These are phyloP conservation scores for Apophysomyces trapeziformis DNA, from an alignment of 371 early-diverging fungal species.

Conservation along the genomic window DNA sequence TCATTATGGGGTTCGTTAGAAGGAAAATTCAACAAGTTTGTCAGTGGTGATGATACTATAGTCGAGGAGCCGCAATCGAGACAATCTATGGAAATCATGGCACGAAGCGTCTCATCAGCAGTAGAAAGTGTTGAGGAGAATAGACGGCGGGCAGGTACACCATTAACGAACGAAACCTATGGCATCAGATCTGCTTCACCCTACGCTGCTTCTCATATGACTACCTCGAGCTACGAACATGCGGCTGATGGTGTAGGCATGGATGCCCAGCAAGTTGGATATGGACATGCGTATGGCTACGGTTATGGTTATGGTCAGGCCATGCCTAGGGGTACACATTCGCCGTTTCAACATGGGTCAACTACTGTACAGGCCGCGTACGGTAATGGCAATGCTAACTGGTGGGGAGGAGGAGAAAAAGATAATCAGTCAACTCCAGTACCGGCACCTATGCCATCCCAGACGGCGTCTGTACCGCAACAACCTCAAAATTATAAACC, in stretches of 20 bases:
- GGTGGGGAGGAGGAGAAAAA: slow-evolving; percentile 19
- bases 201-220: slow-evolving; percentile 7
- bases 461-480: slow-evolving; percentile 17
- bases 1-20: slow-evolving; percentile 73
- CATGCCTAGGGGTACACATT: slow-evolving; percentile 29
- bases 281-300: slow-evolving; percentile 27
- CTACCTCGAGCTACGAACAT: slow-evolving; percentile 17
- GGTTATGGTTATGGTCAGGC: slow-evolving; percentile 32
- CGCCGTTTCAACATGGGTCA: slow-evolving; percentile 30
- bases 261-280: background rate
- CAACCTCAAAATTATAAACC: slow-evolving; percentile 22
- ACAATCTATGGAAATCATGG: slow-evolving; percentile 57
- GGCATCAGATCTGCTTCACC: background rate
- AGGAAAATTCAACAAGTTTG: slow-evolving; percentile 73
- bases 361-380: background rate
- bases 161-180: slow-evolving; percentile 15
- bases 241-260: slow-evolving; percentile 10
- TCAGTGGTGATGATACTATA: slow-evolving; percentile 64
- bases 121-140: slow-evolving; percentile 29
- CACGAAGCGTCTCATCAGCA: slow-evolving; percentile 33
- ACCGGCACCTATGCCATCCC: background rate
- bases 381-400: background rate
- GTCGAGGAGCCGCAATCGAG: slow-evolving; percentile 37
- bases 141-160: slow-evolving; percentile 31
- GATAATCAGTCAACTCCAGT: slow-evolving; percentile 11